Evolutionary conservation across 768 basidiomycete species (phyloP).

Genomic region (Pleurotus platypus): DNA sequence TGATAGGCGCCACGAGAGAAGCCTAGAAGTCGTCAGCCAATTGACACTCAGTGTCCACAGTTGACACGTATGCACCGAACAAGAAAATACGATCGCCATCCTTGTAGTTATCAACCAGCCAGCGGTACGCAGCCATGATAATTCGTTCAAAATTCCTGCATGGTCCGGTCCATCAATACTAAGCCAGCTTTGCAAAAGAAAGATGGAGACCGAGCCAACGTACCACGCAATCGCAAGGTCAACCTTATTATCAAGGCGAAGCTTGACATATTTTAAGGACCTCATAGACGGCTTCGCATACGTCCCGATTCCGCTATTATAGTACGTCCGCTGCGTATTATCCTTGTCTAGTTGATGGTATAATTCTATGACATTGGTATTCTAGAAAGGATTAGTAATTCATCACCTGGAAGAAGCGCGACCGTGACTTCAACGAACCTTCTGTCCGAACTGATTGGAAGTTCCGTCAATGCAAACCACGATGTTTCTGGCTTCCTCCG

Average conservation of each 20-base stretch:
- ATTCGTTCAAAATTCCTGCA: constrained; percentile 31
- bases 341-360: constrained; percentile 31
- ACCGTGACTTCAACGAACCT: constrained; percentile 15
- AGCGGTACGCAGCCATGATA: constrained; percentile 32
- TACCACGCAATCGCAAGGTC: constrained; percentile 35
- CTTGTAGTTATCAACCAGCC: constrained; percentile 36
- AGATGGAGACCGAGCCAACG: neutral
- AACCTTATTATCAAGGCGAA: constrained; percentile 16
- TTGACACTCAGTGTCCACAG: neutral
- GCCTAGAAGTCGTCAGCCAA: constrained; percentile 22
- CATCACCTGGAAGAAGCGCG: neutral
- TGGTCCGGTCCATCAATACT: neutral
- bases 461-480: constrained; percentile 39
- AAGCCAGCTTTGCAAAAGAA: no score
- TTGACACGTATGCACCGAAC: constrained; percentile 24
- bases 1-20: constrained; percentile 49
- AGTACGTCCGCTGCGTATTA: constrained; percentile 32
- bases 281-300: constrained; percentile 20
- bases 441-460: constrained; percentile 31
- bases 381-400: constrained; percentile 17
- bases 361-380: constrained; percentile 38
- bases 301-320: constrained; percentile 37
- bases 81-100: constrained; percentile 34
- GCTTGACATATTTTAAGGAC: constrained; percentile 13
- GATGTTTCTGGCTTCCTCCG: constrained; percentile 14